A percentile compares a stretch with the other conserved stretches of the same genome.
These are phyloP conservation scores for Akebia trifoliata DNA, from an alignment of 164 flowering plant species.

Conservation along the genomic window DNA sequence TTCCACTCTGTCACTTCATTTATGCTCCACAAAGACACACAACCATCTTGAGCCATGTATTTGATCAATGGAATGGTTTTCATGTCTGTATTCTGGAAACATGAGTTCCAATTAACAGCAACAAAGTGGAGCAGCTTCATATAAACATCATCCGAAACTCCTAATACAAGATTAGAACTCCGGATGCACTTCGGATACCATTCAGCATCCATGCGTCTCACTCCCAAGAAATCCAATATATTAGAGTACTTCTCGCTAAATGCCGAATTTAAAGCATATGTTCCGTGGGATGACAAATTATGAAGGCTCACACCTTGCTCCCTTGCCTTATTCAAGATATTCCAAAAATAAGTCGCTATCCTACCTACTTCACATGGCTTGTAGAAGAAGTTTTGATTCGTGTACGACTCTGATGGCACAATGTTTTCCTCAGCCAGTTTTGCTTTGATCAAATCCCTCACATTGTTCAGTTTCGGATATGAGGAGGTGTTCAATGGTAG, in stretches of 20 bases:
- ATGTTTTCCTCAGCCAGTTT: constrained; percentile 20
- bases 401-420: constrained; percentile 22
- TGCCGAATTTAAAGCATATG: constrained; percentile 8
- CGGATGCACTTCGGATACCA: constrained; percentile 34
- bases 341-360: constrained; percentile 18
- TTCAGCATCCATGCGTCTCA: neutral
- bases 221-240: neutral
- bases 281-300: constrained; percentile 21
- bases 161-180: constrained; percentile 40
- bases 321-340: constrained; percentile 20
- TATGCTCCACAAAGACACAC: constrained; percentile 8
- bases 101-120: constrained; percentile 2
- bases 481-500: constrained; percentile 36
- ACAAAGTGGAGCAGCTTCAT: constrained; percentile 13
- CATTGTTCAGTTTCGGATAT: constrained; percentile 27
- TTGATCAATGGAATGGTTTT: constrained; percentile 11
- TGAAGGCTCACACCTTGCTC: constrained; percentile 22
- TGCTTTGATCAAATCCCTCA: constrained; percentile 37
- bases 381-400: constrained; percentile 16
- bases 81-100: constrained; percentile 3
- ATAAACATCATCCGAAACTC: constrained; percentile 17
- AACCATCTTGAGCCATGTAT: constrained; percentile 7
- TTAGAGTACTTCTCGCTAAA: neutral
- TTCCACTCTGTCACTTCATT: neutral
- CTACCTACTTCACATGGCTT: constrained; percentile 21